Percentiles rank a stretch among this genome's conserved stretches.
Evolutionary conservation across 306 rosid genomes (phyloP).

Genomic region (Corylus avellana): DNA sequence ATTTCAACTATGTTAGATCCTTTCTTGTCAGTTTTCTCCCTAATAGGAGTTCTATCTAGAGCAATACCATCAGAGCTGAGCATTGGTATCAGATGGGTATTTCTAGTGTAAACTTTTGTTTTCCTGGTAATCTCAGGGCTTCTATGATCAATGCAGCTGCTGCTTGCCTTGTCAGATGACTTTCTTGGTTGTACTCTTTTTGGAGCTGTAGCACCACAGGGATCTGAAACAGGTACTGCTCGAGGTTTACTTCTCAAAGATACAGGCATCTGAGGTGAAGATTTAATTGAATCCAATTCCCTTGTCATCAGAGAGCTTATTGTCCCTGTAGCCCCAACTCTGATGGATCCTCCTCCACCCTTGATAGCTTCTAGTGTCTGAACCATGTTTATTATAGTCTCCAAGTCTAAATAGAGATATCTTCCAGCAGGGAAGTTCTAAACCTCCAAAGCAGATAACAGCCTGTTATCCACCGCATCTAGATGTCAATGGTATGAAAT

Average conservation of each 20-base stretch:
- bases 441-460: constrained; percentile 27
- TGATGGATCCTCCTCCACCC: constrained; percentile 85
- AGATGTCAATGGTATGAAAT: constrained; percentile 20
- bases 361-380: constrained; percentile 63
- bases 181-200: constrained; percentile 60
- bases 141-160: constrained; percentile 44
- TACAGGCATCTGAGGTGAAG: constrained; percentile 46
- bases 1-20: constrained; percentile 65
- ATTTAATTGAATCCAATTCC: constrained; percentile 71
- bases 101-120: constrained; percentile 50
- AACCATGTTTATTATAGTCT: constrained; percentile 59
- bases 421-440: constrained; percentile 16
- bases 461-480: constrained; percentile 37
- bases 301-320: constrained; percentile 78
- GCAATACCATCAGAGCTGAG: constrained; percentile 50
- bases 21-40: constrained; percentile 64
- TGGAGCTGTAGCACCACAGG: constrained; percentile 44
- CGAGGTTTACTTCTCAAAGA: constrained; percentile 54
- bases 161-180: constrained; percentile 61
- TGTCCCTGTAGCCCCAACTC: constrained; percentile 82
- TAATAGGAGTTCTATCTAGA: constrained; percentile 45
- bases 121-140: constrained; percentile 44
- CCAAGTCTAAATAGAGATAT: constrained; percentile 29
- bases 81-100: constrained; percentile 67
- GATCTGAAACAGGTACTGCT: constrained; percentile 43